These are phyloP conservation scores for Fistulifera solaris DNA, from an alignment of 108 stramenopile species.

Conservation along the genomic window DNA sequence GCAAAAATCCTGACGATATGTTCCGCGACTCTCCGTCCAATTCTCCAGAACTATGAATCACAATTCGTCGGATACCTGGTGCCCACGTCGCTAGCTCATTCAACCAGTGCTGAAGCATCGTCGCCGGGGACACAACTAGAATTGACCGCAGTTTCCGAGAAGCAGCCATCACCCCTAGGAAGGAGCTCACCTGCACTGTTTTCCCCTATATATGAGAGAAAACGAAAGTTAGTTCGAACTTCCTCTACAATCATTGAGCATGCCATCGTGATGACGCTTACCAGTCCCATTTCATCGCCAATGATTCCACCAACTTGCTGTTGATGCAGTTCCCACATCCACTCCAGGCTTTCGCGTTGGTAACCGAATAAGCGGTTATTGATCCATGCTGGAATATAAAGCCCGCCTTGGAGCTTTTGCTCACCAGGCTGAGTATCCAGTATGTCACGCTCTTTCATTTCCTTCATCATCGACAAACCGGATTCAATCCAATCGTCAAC, in stretches of 20 bases:
- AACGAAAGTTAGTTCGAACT: not conserved
- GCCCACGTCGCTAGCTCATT: slow-evolving; percentile 87
- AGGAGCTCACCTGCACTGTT: slow-evolving; percentile 90
- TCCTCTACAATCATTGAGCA: no score
- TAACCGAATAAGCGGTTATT: slow-evolving; percentile 79
- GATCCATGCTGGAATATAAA: slow-evolving; percentile 71
- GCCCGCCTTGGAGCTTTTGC: slow-evolving; percentile 49
- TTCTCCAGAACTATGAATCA: slow-evolving; percentile 79
- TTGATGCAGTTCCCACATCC: slow-evolving; percentile 93
- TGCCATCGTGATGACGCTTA: no score
- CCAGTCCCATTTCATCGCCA: slow-evolving; percentile 82
- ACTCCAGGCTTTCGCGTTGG: slow-evolving; percentile 73
- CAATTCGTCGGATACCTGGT: slow-evolving; percentile 73
- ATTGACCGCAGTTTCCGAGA: slow-evolving; percentile 60
- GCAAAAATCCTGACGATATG: slow-evolving; percentile 17
- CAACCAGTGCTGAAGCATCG: slow-evolving; percentile 92
- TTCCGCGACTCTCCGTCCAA: slow-evolving; percentile 26
- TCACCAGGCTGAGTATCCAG: slow-evolving; percentile 53
- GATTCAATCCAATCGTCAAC: slow-evolving; percentile 71
- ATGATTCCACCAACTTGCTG: slow-evolving; percentile 92
- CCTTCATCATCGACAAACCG: slow-evolving; percentile 49
- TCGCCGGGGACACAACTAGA: slow-evolving; percentile 86
- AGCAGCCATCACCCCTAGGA: slow-evolving; percentile 78
- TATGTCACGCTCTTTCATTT: slow-evolving; percentile 62
- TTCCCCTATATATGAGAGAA: slow-evolving; percentile 75